Evolutionary conservation across 352 stramenopile species (phyloP).

Genomic region (Paralagenidium karlingii): DNA sequence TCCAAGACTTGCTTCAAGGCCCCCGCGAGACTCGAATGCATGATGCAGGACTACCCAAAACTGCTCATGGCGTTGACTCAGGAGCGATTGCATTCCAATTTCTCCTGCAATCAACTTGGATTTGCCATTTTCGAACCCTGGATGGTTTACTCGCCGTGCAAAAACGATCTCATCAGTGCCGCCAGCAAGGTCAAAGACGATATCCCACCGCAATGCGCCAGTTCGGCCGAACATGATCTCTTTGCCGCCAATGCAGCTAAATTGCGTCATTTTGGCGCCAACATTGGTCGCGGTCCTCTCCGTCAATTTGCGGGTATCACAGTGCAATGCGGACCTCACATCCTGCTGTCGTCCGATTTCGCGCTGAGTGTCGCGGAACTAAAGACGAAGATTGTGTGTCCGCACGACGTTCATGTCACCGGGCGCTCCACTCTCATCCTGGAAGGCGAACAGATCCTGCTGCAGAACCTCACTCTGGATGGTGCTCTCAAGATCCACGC

Average conservation of each 20-base stretch:
- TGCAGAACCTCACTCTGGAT: conserved; percentile 26
- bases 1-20: conserved; percentile 37
- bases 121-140: conserved; percentile 36
- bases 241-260: conserved; percentile 33
- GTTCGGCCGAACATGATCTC: conserved; percentile 50
- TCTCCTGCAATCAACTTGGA: too few species aligned
- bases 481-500: conserved; percentile 32
- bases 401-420: conserved; percentile 17
- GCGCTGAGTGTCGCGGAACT: conserved; percentile 15
- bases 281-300: too few species aligned
- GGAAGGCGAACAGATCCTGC: conserved; percentile 21
- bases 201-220: conserved; percentile 46
- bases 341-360: conserved; percentile 30
- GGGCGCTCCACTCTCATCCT: conserved; percentile 41
- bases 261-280: conserved; percentile 16
- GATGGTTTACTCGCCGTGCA: conserved; percentile 63
- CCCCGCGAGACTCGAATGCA: conserved; percentile 54
- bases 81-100: too few species aligned
- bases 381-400: conserved; percentile 14
- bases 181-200: conserved; percentile 30
- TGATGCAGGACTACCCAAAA: conserved; percentile 74
- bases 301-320: too few species aligned
- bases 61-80: conserved; percentile 20
- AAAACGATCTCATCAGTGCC: conserved; percentile 49
- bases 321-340: conserved; percentile 22